Evolutionary conservation across 169 alveolate species (phyloP).

Genomic region (Besnoitia besnoiti): DNA sequence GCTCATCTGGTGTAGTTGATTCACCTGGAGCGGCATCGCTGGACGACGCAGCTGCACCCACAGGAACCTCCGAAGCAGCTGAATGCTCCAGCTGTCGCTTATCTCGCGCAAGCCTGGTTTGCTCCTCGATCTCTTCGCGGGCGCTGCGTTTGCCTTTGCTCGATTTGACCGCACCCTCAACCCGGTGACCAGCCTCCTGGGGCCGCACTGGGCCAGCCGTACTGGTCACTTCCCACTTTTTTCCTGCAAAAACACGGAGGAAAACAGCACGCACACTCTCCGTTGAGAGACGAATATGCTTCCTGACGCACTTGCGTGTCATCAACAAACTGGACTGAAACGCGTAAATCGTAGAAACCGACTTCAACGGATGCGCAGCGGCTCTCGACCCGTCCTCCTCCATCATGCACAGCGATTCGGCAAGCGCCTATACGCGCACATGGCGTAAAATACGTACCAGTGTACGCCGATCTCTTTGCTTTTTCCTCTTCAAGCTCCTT

Average conservation of each 20-base stretch:
- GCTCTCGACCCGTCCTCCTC: no score
- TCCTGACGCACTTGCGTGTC: no score
- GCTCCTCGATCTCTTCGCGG: constrained; percentile 37
- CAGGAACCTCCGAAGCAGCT: neutral
- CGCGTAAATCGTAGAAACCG: no score
- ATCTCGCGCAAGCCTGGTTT: neutral
- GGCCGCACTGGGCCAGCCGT: constrained; percentile 38
- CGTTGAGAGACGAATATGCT: no score
- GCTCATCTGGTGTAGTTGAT: neutral
- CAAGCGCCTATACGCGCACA: neutral
- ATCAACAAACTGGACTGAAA: no score
- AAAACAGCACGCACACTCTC: neutral
- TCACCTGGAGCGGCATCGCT: neutral
- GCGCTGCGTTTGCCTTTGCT: neutral
- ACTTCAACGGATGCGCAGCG: no score
- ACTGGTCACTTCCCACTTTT: constrained; percentile 3
- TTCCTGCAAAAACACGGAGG: neutral
- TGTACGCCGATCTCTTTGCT: neutral
- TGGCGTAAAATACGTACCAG: neutral
- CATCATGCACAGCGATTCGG: no score
- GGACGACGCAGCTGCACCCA: neutral
- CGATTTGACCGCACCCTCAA: neutral
- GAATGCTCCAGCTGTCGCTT: neutral
- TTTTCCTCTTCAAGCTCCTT: neutral
- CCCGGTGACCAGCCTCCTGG: neutral